These are phyloP conservation scores for Lactarius psammicola DNA, from an alignment of 768 basidiomycete genomes.

Conservation along the genomic window DNA sequence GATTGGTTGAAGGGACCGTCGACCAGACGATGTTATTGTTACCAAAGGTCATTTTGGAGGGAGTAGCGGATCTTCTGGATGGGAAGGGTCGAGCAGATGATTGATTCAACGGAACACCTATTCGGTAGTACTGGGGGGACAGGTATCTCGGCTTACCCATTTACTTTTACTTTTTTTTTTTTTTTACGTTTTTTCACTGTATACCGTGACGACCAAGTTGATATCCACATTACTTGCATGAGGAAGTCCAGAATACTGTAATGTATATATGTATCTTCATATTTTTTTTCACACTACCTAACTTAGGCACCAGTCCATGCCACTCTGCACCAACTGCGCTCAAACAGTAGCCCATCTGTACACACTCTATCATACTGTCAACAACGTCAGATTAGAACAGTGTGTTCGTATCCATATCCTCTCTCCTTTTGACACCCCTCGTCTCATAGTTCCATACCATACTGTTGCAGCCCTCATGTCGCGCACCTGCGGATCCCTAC, in stretches of 20 bases:
- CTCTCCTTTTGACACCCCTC: conserved; percentile 7
- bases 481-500: conserved; percentile 78
- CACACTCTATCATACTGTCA: conserved; percentile 74
- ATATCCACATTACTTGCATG: conserved; percentile 10
- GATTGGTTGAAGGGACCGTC: conserved; percentile 42
- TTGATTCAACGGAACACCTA: conserved; percentile 1
- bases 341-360: conserved; percentile 65
- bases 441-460: conserved; percentile 22
- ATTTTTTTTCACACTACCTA: conserved; percentile 4
- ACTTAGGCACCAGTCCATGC: conserved; percentile 45
- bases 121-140: not conserved
- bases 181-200: not conserved
- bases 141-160: not conserved
- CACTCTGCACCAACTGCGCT: conserved; percentile 79
- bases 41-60: conserved; percentile 77
- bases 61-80: conserved; percentile 54
- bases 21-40: conserved; percentile 61
- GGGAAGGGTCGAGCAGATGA: conserved; percentile 12
- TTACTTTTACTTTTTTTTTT: not conserved
- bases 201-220: conserved; percentile 11
- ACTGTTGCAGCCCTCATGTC: conserved; percentile 51
- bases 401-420: conserved; percentile 54
- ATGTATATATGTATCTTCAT: conserved; percentile 4
- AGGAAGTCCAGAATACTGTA: conserved; percentile 14
- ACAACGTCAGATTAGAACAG: conserved; percentile 80